Base-by-base conservation (phyloP, 2,329 filamentous ascomycete genomes). In the Trichoderma sp. region DNA sequence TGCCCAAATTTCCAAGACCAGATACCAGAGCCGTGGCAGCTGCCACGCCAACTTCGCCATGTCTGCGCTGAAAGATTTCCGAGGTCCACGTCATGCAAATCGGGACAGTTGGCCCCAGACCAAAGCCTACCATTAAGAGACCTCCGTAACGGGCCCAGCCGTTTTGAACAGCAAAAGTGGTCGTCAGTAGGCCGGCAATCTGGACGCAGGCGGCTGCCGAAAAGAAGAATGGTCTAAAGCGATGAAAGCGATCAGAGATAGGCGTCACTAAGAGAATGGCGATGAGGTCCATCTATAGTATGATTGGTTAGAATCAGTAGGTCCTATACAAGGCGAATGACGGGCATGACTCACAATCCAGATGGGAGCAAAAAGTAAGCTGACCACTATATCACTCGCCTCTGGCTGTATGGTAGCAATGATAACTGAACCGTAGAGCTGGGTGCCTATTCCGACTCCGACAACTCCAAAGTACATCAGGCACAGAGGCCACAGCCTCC, bases 381-480 rank as follows among this genome's bases (percentile, higher is more conserved):
- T 94, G 70, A 97, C 84, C 71, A 92, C 84, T 34, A 97, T 86
- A 29, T 88, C 88, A 3, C 87, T 92, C 68, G 96, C 88, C 0
- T 80, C 80, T 0, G 92, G 87, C 75, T 94, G 89, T 74, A 95
- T 95, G 10, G 89, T 87, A 17, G 87, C 84, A 73, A 97, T 95
- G 73, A 97, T 97, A 71, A 97, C 88, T 3, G 90, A 94, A 35
- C 91, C 92, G 75, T 97, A 97, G 56, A 92, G 87, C 79, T 97
- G 93, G 0, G 92, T 93, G 53, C 93, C 93, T 70, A 97, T 97
- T 9, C 93, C 93, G 3, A 97, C 93, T 25, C 93, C 93, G 1
- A 97, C 93, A 3, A 97, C 93, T 22, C 93, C 93, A 80, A 97
- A 97, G 80, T 97, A 97, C 93, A 97, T 97, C 64, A 97, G 76